Evolutionary conservation across 108 stramenopile genomes (phyloP).

Genomic region (Skeletonema tropicum): DNA sequence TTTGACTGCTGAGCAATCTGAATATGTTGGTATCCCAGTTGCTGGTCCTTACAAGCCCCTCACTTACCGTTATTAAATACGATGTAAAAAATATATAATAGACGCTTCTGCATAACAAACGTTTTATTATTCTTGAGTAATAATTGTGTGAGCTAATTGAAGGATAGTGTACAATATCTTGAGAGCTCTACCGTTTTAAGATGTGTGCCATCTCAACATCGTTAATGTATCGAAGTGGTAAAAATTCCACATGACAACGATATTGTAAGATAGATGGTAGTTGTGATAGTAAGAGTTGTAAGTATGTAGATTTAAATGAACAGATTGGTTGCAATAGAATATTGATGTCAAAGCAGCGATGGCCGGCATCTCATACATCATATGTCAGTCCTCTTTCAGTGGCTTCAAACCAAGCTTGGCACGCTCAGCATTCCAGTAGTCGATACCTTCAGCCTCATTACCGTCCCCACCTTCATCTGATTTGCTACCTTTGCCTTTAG

Average conservation of each 20-base stretch:
- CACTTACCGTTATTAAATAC: slow-evolving; percentile 97
- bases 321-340: neutral
- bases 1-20: slow-evolving; percentile 94
- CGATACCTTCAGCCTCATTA: slow-evolving; percentile 33
- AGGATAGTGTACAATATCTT: too few relatives aligned
- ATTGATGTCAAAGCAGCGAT: too few relatives aligned
- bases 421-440: slow-evolving; percentile 87
- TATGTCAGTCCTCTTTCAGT: slow-evolving; percentile 46
- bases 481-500: slow-evolving; percentile 7
- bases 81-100: slow-evolving; percentile 4
- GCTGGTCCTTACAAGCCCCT: slow-evolving; percentile 99
- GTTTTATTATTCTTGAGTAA: too few relatives aligned
- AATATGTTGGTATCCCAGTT: slow-evolving; percentile 94
- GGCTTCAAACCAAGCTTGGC: slow-evolving; percentile 81
- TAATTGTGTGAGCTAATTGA: neutral
- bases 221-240: too few relatives aligned
- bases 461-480: neutral
- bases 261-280: too few relatives aligned
- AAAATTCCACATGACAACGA: too few relatives aligned
- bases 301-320: neutral
- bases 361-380: neutral
- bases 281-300: neutral
- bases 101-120: neutral
- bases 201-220: too few relatives aligned
- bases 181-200: too few relatives aligned